Evolutionary conservation across 139 green algal genomes (phyloP), one percentile per base, ranked within the genome.

Genomic region (Chlorella sp.): DNA sequence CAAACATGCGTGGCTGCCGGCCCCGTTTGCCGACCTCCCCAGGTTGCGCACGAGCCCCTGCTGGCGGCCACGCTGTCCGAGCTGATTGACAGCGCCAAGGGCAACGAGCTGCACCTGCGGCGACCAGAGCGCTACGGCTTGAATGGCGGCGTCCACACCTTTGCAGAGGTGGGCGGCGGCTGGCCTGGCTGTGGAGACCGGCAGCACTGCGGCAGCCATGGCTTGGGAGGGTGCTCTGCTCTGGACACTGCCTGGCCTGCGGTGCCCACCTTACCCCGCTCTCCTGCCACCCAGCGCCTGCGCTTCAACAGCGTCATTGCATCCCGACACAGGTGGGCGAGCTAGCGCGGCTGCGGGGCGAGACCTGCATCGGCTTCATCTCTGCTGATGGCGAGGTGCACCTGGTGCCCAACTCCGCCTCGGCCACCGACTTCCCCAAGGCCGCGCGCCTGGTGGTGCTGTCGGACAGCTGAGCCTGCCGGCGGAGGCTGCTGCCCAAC

Each of bases 31-130:
- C 34, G 36, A 16, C 19, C 26, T 34, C 4, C 36, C 43, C 68
- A 90, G 86, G 86, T 90, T 40, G 84, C 84, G 3, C 65, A 83
- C 16, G 84, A 87, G 51, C 84, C 84, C 1, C 65, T 38, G 11
- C 77, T 87, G 64, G 84, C 75, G 0, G 60, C 84, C 16, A 69
- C 77, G 28, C 76, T 87, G 0, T 84, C 75, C 8, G 84, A 87
- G 76, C 84, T 87, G n/a, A 77, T 84, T 9, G 83, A 87, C 60
- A 79, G 30, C 48, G 67, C 22, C 30, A 36, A 41, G 75, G 75
- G 76, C 38, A 58, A 73, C 44, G 84, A 87, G 84, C 80, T 87
- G 56, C 84, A 87, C 51, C 84, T 87, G 48, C 84, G 84, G 30
- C 76, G 84, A 0, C 84, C 84, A 3, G 84, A 87, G 84, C 84